Evolutionary conservation across 495 filamentous ascomycete species (phyloP), one percentile per base, ranked within the genome.

Genomic region (Haplographium delicatum): DNA sequence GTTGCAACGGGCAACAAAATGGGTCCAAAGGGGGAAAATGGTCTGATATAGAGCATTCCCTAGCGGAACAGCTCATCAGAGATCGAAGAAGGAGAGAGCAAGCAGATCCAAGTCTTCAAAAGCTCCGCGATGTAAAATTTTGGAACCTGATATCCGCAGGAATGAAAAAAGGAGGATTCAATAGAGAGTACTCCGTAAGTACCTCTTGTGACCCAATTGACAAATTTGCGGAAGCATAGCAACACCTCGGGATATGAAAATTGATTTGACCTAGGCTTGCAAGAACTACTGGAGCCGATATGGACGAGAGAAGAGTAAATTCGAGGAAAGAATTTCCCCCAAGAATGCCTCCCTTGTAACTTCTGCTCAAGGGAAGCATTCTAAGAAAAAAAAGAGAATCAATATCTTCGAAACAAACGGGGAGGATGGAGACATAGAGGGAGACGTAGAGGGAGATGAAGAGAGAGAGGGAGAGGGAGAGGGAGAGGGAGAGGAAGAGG

Each of bases 261-360:
- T 31, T 7, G 13, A 7, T 31, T 31, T 31, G 28, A 7, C 13
- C 28, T 18, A 2, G 3, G 54, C 42, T 11, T 39, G 31, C 27
- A 57, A 57, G 31, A 51, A 52, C 25, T 37, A 31, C 20, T 57
- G 54, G 54, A 34, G 42, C 20, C 33, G 54, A 16, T 18, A 37
- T 2, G 47, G 54, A 11, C 13, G 54, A 28, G 42, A 3, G 2
- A 1, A 27, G 3, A 16, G 5, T n/a, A 23, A 23, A 2, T 35
- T 45, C 8, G 47, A 57, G 5, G 48, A 57, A 35, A 22, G 54
- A 18, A 28, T 23, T 11, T 18, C 23, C 1, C 13, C 7, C 9
- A 51, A 39, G 39, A 33, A 18, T 30, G 13, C 24, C 27, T 19
- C 35, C 13, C 7, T 9, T 8, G 35, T 39, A 4, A 39, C 35